Evolutionary conservation across 495 filamentous ascomycete genomes (phyloP), one percentile per base, ranked within the genome.

Genomic region (Neurospora tetrasperma): DNA sequence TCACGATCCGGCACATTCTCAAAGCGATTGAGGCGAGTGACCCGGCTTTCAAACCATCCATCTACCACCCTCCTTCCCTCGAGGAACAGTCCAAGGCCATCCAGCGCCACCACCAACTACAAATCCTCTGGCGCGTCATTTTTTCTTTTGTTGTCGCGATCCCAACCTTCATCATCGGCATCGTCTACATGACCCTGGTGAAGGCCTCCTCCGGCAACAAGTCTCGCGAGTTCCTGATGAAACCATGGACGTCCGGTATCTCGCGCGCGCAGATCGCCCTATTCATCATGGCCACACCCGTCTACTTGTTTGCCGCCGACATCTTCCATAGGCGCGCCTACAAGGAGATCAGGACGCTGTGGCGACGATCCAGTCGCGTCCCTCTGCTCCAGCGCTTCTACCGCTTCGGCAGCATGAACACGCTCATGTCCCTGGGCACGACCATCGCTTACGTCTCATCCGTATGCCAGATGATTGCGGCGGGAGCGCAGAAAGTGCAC

Each of bases 331-430:
- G 82, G 3, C 88, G 92, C 20, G 91, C 93, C 0, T 76, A 93
- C 27, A 94, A 93, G 78, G 95, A 98, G 76, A 84, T 98, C 23
- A 84, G 85, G 72, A 87, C 90, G 0, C 80, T 97, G 35, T 98
- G 95, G 95, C 85, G 93, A 41, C 89, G 82, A n/a, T 87, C 89
- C 62, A 98, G 94, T 79, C 88, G 85, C 10, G 89, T 91, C 3
- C 94, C 94, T 0, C 78, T 97, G 11, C 76, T 92, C 27, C 87
- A 90, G 72, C 85, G 96, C 20, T 94, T 98, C 75, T 95, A 94
- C 75, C 89, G 93, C 16, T 98, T 98, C 76, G 95, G 95, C 16
- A 97, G 94, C 82, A 98, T 98, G 95, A 96, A 97, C 77, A 89
- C 96, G 79, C 86, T 98, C 72, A 92, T 98, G 76, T 96, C 92